Base-by-base conservation (phyloP, 352 stramenopile genomes). In the Globisporangium cederbergense region DNA sequence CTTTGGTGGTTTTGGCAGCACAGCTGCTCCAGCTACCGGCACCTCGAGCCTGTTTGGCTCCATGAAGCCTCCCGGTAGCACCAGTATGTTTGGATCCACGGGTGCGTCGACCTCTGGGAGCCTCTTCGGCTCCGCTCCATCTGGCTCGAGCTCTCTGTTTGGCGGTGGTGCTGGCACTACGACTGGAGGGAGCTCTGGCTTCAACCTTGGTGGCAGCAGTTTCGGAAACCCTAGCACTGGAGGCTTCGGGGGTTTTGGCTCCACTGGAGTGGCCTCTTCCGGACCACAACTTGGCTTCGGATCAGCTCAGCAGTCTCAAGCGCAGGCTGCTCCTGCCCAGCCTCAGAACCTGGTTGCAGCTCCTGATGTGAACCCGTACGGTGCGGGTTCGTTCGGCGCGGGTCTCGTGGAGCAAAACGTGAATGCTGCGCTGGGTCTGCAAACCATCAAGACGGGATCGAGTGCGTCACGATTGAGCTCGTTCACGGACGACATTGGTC, bases 401-500 rank as follows among this genome's bases (percentile, higher is more conserved):
- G 78, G 78, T 3, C 68, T 90, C 6, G 68, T 92, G 9, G 81
- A 92, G 53, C 74, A 89, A 47, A 86, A 82, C 40, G 73, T 86
- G 53, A 84, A 88, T 52, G 67, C 70, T 30, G 78, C 75, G 13
- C 59, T 91, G 32, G 80, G 86, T 46, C 52, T 86, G 53, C 80
- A 84, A 51, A 76, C 79, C 10, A 79, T 86, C 46, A 88, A 86
- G 50, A 76, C 72, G 16, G 73, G 70, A 45, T 85, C 77, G 7
- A 83, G 66, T 49, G 67, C 72, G 1, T 81, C 75, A 11, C 72
- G 84, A n/a, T 38, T 86, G 46, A 86, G 68, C 54, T 77, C 73
- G 2, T 90, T 90, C 53, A 74, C 80, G 3, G 71, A 90, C 47
- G 84, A 93, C 20, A 81, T 93, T 51, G 84, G 84, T n/a, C 71